Evolutionary conservation across 805 yeast species (phyloP).

Genomic region (Yarrowia deformans): DNA sequence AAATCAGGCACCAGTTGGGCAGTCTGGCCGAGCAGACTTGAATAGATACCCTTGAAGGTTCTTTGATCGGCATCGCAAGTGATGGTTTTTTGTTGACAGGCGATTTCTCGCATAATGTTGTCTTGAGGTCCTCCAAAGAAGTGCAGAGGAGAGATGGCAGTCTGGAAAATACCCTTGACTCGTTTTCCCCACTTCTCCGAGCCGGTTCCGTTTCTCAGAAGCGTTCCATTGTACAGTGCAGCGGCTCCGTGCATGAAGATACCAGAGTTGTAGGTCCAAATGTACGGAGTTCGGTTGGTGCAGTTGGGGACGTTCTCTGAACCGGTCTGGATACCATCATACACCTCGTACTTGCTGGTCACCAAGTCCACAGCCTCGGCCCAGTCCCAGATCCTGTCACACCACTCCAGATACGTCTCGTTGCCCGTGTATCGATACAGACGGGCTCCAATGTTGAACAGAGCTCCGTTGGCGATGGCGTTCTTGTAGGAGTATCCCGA

Average conservation of each 20-base stretch:
- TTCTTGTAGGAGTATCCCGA: conserved; percentile 93
- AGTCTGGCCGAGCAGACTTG: conserved; percentile 70
- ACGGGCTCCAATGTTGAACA: conserved; percentile 87
- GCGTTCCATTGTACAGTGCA: conserved; percentile 59
- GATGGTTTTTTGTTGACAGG: conserved; percentile 63
- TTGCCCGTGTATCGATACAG: conserved; percentile 83
- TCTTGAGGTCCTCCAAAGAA: conserved; percentile 55
- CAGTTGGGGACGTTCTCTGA: conserved; percentile 54
- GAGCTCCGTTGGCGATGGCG: conserved; percentile 84
- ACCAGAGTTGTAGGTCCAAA: conserved; percentile 81
- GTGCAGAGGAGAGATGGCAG: conserved; percentile 55
- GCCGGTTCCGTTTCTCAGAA: conserved; percentile 48
- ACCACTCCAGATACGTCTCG: conserved; percentile 74
- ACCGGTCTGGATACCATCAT: conserved; percentile 50
- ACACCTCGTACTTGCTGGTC: conserved; percentile 54
- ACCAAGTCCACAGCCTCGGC: conserved; percentile 62
- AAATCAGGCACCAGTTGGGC: conserved; percentile 58
- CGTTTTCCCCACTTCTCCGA: conserved; percentile 71
- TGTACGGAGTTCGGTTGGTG: conserved; percentile 57
- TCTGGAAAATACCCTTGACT: conserved; percentile 56
- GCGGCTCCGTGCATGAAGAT: conserved; percentile 73
- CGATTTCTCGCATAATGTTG: conserved; percentile 69
- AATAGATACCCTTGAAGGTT: conserved; percentile 72
- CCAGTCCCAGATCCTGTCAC: conserved; percentile 84
- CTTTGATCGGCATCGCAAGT: conserved; percentile 76